A percentile compares a stretch with the other conserved stretches of the same genome.
These are phyloP conservation scores for Ruellia speciosa DNA, from an alignment of 305 asterid genomes.

Conservation along the genomic window DNA sequence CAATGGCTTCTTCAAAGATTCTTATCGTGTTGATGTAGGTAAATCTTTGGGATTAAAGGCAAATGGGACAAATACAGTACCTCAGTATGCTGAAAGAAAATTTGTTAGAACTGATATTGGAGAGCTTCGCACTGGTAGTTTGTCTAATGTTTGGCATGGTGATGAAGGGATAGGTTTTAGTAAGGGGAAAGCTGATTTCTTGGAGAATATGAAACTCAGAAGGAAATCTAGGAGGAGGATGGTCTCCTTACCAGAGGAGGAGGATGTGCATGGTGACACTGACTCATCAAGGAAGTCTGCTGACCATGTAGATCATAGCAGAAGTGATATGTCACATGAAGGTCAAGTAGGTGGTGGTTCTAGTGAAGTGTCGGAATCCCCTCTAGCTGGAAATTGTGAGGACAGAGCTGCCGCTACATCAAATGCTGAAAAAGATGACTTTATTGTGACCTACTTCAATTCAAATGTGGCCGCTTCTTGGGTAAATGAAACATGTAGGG, in stretches of 20 bases:
- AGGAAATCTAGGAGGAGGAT: constrained; percentile 55
- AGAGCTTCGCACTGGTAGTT: constrained; percentile 25
- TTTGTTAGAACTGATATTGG: constrained; percentile 21
- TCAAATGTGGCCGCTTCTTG: constrained; percentile 31
- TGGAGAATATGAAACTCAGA: constrained; percentile 37
- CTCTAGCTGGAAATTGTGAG: constrained; percentile 18
- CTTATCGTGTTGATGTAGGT: constrained; percentile 21
- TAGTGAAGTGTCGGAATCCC: constrained; percentile 21
- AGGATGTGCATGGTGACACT: constrained; percentile 28
- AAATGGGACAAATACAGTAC: constrained; percentile 33
- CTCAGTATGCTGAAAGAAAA: constrained; percentile 28
- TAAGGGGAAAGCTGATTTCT: constrained; percentile 33
- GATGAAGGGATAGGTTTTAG: constrained; percentile 25
- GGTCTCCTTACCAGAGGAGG: constrained; percentile 62
- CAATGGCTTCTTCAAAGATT: constrained; percentile 6
- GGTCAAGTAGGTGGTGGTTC: constrained; percentile 19
- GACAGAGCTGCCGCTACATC: constrained; percentile 2
- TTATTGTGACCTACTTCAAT: constrained; percentile 31
- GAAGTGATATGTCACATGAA: constrained; percentile 27
- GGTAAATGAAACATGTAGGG: constrained; percentile 33
- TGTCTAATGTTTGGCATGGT: constrained; percentile 19
- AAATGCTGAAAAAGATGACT: constrained; percentile 20
- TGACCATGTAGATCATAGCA: constrained; percentile 31
- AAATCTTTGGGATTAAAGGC: constrained; percentile 26
- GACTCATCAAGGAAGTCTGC: constrained; percentile 30